phyloP scores from a whole-genome alignment of 352 stramenopile genomes.

The Pythium plurisporium region DNA sequence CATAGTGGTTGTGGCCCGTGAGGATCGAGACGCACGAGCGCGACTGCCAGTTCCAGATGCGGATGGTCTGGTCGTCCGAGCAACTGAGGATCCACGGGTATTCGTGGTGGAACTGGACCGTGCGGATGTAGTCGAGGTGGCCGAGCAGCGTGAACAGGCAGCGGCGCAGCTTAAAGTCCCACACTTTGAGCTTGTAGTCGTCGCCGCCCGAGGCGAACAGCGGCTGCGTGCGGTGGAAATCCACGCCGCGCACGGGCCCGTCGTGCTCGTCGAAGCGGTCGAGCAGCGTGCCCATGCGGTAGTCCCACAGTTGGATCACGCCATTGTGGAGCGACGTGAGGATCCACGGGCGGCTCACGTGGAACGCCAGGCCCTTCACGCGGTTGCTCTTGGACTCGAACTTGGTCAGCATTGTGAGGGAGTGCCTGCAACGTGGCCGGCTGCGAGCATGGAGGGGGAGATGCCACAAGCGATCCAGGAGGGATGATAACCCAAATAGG shows the following conservation, averaged over 20 bases:
- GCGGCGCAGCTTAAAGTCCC: slow-evolving; percentile 98
- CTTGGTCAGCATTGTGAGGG: slow-evolving; percentile 95
- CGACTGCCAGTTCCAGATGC: slow-evolving; percentile 99
- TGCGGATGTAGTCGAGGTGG: slow-evolving; percentile 99
- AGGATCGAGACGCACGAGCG: slow-evolving; percentile 98
- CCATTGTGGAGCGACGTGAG: slow-evolving; percentile 99
- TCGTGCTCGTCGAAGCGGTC: slow-evolving; percentile 99
- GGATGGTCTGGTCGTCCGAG: slow-evolving; percentile 98
- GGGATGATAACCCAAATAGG: slow-evolving; percentile 1
- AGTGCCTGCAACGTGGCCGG: slow-evolving; percentile 10
- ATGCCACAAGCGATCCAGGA: slow-evolving; percentile 6
- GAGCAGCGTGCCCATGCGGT: slow-evolving; percentile 98
- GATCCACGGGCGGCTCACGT: slow-evolving; percentile 98
- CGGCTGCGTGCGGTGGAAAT: slow-evolving; percentile 98
- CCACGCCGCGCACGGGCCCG: slow-evolving; percentile 97
- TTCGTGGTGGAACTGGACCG: slow-evolving; percentile 99
- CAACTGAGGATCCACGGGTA: slow-evolving; percentile 99
- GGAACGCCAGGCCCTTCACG: slow-evolving; percentile 99
- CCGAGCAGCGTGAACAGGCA: slow-evolving; percentile 99
- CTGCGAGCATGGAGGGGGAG: not conserved
- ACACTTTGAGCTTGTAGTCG: slow-evolving; percentile 99
- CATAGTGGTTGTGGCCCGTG: slow-evolving; percentile 99
- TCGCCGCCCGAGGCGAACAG: slow-evolving; percentile 98
- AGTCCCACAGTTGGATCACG: slow-evolving; percentile 98
- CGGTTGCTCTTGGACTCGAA: slow-evolving; percentile 99